Percentiles rank a stretch among this genome's conserved stretches.
Conservation (phyloP, 257 asterid genomes). For the Solanum appendiculatum region DNA sequence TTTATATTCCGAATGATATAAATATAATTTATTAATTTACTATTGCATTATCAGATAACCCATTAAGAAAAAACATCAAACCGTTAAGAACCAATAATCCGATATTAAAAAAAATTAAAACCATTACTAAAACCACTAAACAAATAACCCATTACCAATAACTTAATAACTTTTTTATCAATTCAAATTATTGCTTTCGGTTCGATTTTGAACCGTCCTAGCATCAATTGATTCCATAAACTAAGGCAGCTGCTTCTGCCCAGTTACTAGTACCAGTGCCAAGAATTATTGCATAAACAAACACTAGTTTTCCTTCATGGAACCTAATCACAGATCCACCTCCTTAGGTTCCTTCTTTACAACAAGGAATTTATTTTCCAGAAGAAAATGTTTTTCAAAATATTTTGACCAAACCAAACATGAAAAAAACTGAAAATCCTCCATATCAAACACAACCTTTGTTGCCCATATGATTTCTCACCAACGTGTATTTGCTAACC, state of each 20-base stretch:
- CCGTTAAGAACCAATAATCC: too few relatives aligned
- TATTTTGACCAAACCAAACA: background rate
- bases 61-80: too few relatives aligned
- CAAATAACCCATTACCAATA: too few relatives aligned
- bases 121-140: too few relatives aligned
- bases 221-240: background rate
- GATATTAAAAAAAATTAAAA: too few relatives aligned
- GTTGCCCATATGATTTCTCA: background rate
- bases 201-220: too few relatives aligned
- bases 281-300: background rate
- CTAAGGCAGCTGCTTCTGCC: background rate
- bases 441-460: background rate
- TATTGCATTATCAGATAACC: too few relatives aligned
- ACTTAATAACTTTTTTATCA: too few relatives aligned
- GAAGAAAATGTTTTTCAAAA: background rate
- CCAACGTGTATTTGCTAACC: constrained; percentile 11
- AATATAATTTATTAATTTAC: too few relatives aligned
- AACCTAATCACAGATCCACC: background rate
- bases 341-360: background rate
- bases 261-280: background rate
- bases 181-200: too few relatives aligned
- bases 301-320: background rate
- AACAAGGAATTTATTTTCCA: background rate
- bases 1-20: too few relatives aligned
- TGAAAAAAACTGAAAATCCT: background rate